phyloP scores from a whole-genome alignment of 2,329 filamentous ascomycete genomes.

The Truncatella angustata region DNA sequence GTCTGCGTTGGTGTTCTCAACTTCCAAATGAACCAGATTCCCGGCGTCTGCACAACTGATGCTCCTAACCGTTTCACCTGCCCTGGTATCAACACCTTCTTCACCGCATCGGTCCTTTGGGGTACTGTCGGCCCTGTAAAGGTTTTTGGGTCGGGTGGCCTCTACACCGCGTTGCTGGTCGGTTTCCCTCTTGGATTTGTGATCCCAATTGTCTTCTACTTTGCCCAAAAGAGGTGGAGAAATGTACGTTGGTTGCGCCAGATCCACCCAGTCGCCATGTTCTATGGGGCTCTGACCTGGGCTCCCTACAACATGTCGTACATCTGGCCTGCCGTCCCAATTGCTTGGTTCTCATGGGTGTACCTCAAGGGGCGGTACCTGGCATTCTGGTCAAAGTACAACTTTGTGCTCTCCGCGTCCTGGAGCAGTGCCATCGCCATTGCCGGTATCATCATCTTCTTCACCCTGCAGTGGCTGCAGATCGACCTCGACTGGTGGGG shows the following conservation, averaged over 20 bases:
- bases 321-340: constrained; percentile 43
- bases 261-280: constrained; percentile 25
- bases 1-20: constrained; percentile 46
- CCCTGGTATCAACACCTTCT: constrained; percentile 53
- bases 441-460: constrained; percentile 25
- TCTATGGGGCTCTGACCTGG: constrained; percentile 21
- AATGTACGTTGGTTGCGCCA: constrained; percentile 20
- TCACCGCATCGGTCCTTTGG: constrained; percentile 34
- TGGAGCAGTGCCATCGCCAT: constrained; percentile 24
- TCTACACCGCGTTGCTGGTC: constrained; percentile 30
- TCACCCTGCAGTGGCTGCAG: constrained; percentile 22
- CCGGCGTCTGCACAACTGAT: constrained; percentile 45
- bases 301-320: constrained; percentile 44
- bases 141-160: constrained; percentile 34
- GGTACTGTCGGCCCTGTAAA: constrained; percentile 37
- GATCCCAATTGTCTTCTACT: constrained; percentile 29
- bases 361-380: constrained; percentile 20
- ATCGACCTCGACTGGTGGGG: constrained; percentile 43
- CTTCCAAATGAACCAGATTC: constrained; percentile 39
- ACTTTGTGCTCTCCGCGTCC: constrained; percentile 25
- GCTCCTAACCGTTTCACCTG: constrained; percentile 50
- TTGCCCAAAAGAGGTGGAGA: constrained; percentile 23
- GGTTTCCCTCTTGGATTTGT: constrained; percentile 34
- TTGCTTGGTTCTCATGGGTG: constrained; percentile 33
- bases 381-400: constrained; percentile 26